phyloP scores from a whole-genome alignment of 2,329 filamentous ascomycete genomes.

The Exserohilum rostratum region DNA sequence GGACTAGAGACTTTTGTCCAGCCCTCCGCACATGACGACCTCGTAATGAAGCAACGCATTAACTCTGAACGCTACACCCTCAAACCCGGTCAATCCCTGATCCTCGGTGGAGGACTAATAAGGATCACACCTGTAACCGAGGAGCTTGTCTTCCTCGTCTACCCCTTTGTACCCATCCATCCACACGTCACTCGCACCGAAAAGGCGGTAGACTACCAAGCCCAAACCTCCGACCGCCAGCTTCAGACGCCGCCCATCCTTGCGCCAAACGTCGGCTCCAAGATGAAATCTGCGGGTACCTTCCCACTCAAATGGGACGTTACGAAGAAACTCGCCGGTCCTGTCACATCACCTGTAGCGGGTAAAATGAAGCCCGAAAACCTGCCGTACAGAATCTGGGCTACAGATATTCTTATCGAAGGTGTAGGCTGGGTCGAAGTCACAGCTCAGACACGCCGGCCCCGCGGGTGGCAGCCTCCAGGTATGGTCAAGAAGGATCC shows the following conservation, averaged over 20 bases:
- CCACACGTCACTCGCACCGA: conserved; percentile 78
- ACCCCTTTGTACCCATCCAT: conserved; percentile 81
- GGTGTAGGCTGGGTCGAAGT: conserved; percentile 94
- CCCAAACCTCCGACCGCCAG: conserved; percentile 57
- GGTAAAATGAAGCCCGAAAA: conserved; percentile 68
- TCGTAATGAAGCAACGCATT: conserved; percentile 81
- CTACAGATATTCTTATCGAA: conserved; percentile 85
- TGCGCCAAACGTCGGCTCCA: conserved; percentile 43
- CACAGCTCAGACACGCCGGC: conserved; percentile 73
- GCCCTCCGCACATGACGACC: conserved; percentile 66
- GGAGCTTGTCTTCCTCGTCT: conserved; percentile 73
- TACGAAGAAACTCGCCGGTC: conserved; percentile 77
- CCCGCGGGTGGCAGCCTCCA: conserved; percentile 37
- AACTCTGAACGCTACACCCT: conserved; percentile 75
- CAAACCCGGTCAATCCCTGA: conserved; percentile 76
- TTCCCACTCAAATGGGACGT: conserved; percentile 82
- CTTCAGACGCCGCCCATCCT: conserved; percentile 70
- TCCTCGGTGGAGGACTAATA: conserved; percentile 81
- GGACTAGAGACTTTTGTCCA: conserved; percentile 73
- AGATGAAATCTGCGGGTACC: conserved; percentile 65
- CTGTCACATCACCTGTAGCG: conserved; percentile 68
- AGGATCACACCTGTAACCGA: conserved; percentile 78
- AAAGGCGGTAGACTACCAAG: conserved; percentile 78
- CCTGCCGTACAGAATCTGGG: conserved; percentile 80
- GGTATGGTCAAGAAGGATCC: conserved; percentile 58